These are phyloP conservation scores for Coemansia sp. DNA, from an alignment of 192 early-diverging fungal species.

Conservation along the genomic window DNA sequence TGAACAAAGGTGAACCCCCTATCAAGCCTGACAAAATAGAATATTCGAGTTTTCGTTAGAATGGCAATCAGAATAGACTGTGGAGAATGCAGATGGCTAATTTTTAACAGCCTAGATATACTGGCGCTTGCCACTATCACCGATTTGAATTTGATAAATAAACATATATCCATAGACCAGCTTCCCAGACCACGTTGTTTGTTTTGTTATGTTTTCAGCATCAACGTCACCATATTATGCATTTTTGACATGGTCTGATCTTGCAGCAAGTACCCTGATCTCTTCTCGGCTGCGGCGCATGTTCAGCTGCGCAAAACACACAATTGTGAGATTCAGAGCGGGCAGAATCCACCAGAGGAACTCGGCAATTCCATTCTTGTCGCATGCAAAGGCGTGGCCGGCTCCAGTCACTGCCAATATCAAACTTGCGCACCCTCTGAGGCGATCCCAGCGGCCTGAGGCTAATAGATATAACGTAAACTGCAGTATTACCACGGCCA, in stretches of 20 bases:
- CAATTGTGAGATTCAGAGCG: conserved; percentile 21
- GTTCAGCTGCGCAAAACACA: conserved; percentile 40
- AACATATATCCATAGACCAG: not conserved
- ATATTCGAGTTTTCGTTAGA: too few species aligned
- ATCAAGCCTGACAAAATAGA: too few species aligned
- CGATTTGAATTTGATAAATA: too few species aligned
- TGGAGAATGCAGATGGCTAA: too few species aligned
- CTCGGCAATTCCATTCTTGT: conserved; percentile 20
- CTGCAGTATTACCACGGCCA: conserved; percentile 39
- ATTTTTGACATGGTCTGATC: conserved; percentile 21
- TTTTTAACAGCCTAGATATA: too few species aligned
- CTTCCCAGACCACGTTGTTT: not conserved
- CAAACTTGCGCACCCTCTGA: not conserved
- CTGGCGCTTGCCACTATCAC: too few species aligned
- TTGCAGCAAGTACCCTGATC: conserved; percentile 21
- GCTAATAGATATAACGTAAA: conserved; percentile 39
- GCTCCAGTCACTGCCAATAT: conserved; percentile 6
- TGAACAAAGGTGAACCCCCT: not conserved
- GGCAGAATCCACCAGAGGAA: conserved; percentile 43
- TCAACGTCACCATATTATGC: not conserved
- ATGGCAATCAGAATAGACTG: too few species aligned
- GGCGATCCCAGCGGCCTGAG: conserved; percentile 28
- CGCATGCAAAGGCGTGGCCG: conserved; percentile 21
- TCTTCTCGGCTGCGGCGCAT: conserved; percentile 35
- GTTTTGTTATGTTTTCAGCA: not conserved